Conservation (phyloP, 768 basidiomycete genomes). For the Termitomyces sp. region DNA sequence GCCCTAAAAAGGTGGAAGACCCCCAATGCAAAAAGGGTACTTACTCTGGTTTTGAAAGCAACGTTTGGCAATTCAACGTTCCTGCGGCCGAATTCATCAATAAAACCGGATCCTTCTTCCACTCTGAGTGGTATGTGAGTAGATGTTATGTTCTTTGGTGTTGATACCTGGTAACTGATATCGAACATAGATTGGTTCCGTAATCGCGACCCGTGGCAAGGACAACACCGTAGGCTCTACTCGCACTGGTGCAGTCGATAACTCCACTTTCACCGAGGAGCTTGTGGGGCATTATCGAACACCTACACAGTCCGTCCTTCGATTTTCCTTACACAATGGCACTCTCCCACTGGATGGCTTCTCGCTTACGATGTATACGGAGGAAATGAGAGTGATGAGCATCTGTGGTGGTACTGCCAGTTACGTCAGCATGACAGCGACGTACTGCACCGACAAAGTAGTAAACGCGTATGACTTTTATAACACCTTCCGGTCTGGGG, state of each 20-base stretch:
- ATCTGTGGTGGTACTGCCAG: slow-evolving; percentile 12
- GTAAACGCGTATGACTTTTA: slow-evolving; percentile 1
- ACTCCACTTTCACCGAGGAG: slow-evolving; percentile 2
- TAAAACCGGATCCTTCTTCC: slow-evolving; percentile 9
- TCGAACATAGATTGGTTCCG: not conserved
- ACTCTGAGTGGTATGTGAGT: slow-evolving; percentile 16
- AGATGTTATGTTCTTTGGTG: not conserved
- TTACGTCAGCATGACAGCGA: slow-evolving; percentile 6
- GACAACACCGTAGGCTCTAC: slow-evolving; percentile 8
- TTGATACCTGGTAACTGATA: not conserved
- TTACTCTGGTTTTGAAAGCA: slow-evolving; percentile 8
- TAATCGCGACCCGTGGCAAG: slow-evolving; percentile 4
- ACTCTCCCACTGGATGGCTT: not conserved
- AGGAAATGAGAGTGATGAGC: slow-evolving; percentile 7
- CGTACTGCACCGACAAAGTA: slow-evolving; percentile 7
- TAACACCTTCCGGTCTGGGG: not conserved
- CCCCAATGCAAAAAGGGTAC: slow-evolving; percentile 4
- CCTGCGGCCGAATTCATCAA: slow-evolving; percentile 7
- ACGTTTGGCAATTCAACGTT: slow-evolving; percentile 6
- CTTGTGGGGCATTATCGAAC: slow-evolving; percentile 5
- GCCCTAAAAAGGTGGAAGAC: not conserved
- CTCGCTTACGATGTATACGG: slow-evolving; percentile 3
- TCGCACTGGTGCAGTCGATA: not conserved
- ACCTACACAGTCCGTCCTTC: slow-evolving; percentile 3
- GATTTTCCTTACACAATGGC: not conserved